These are phyloP conservation scores for Epichloe gansuensis DNA, from an alignment of 2,329 filamentous ascomycete genomes.

Conservation along the genomic window DNA sequence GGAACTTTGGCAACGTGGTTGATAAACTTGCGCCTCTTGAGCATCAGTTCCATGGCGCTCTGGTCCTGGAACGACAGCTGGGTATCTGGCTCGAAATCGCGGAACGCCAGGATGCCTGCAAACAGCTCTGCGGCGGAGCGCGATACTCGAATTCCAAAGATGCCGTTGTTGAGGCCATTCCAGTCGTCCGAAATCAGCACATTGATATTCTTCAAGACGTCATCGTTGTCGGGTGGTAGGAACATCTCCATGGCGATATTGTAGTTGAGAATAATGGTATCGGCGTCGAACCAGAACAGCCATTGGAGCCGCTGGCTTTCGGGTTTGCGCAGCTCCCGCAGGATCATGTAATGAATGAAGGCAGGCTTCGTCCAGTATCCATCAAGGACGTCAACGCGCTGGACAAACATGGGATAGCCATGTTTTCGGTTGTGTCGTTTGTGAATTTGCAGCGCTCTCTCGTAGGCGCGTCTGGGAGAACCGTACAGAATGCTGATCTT, in stretches of 20 bases:
- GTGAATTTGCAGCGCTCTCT: constrained; percentile 21
- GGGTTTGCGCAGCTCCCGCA: constrained; percentile 27
- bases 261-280: constrained; percentile 7
- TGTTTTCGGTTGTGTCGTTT: constrained; percentile 22
- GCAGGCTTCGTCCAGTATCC: constrained; percentile 28
- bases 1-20: constrained; percentile 8
- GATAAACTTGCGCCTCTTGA: constrained; percentile 5
- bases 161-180: constrained; percentile 6
- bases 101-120: constrained; percentile 8
- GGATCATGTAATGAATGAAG: constrained; percentile 23
- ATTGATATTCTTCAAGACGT: not conserved
- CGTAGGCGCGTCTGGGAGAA: not conserved
- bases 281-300: constrained; percentile 21
- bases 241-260: constrained; percentile 4
- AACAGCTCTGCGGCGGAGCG: constrained; percentile 10
- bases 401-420: constrained; percentile 22
- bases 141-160: constrained; percentile 10
- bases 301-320: constrained; percentile 24
- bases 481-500: constrained; percentile 7
- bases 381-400: constrained; percentile 17
- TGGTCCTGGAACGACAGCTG: constrained; percentile 9
- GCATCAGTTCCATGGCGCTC: constrained; percentile 10
- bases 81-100: constrained; percentile 8
- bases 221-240: constrained; percentile 1
- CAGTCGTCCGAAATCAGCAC: constrained; percentile 2